phyloP scores from a whole-genome alignment of 2,329 filamentous ascomycete species.

The Aspergillus aculeatus region DNA sequence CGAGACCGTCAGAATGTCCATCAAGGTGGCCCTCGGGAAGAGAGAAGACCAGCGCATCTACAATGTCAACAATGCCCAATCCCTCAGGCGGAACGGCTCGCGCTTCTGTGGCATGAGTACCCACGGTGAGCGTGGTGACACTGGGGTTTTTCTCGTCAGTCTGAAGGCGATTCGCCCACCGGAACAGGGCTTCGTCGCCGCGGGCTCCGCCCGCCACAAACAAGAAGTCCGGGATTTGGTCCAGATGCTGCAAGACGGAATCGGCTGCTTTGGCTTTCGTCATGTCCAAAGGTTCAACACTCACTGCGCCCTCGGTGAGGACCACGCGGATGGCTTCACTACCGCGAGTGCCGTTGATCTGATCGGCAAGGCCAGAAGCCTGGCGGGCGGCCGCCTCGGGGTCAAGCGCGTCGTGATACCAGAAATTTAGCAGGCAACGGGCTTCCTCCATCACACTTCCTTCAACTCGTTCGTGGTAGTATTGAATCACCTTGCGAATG shows the following conservation, averaged over 20 bases:
- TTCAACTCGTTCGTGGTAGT: constrained; percentile 85
- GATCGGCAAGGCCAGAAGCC: constrained; percentile 82
- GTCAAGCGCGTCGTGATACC: constrained; percentile 77
- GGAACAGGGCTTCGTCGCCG: constrained; percentile 86
- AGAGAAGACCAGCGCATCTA: constrained; percentile 17
- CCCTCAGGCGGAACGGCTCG: constrained; percentile 78
- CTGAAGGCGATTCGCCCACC: constrained; percentile 80
- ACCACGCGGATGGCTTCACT: constrained; percentile 79
- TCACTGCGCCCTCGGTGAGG: constrained; percentile 73
- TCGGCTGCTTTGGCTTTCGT: constrained; percentile 80
- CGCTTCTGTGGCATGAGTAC: constrained; percentile 80
- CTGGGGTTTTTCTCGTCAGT: constrained; percentile 58
- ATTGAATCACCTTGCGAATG: constrained; percentile 76
- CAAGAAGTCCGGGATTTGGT: constrained; percentile 72
- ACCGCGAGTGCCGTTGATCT: constrained; percentile 89
- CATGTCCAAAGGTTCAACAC: constrained; percentile 81
- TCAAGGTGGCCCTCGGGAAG: constrained; percentile 2
- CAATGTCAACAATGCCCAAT: constrained; percentile 66
- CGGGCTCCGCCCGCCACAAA: constrained; percentile 85
- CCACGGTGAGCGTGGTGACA: constrained; percentile 80
- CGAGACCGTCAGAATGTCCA: neutral
- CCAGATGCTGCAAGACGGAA: constrained; percentile 64
- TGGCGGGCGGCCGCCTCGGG: constrained; percentile 72
- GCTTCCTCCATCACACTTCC: constrained; percentile 82
- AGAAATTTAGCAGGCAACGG: constrained; percentile 82